Percentiles rank a stretch among this genome's conserved stretches.
Conservation (phyloP, 495 filamentous ascomycete species). For the Penicillium nucicola region DNA sequence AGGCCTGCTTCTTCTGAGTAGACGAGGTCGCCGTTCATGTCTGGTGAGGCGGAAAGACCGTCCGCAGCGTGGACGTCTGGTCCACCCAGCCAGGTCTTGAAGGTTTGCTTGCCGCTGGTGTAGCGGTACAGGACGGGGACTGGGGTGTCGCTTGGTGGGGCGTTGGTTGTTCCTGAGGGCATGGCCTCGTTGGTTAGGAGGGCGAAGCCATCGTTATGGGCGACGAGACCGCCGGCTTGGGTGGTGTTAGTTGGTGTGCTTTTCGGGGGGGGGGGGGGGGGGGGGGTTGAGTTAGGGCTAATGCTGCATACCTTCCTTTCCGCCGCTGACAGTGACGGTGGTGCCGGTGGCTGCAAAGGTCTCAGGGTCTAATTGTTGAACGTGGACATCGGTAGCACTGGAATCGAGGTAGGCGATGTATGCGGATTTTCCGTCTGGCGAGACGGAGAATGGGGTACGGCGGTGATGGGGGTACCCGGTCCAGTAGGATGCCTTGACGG, state of each 20-base stretch:
- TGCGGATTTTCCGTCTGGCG: slow-evolving; percentile 49
- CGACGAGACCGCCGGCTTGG: slow-evolving; percentile 50
- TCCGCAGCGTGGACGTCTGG: slow-evolving; percentile 42
- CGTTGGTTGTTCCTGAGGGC: slow-evolving; percentile 42
- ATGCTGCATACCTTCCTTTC: slow-evolving; percentile 36
- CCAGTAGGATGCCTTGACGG: slow-evolving; percentile 52
- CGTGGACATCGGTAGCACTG: slow-evolving; percentile 45
- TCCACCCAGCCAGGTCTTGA: slow-evolving; percentile 50
- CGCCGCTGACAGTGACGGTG: slow-evolving; percentile 38
- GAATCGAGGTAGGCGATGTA: slow-evolving; percentile 51
- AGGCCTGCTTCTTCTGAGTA: slow-evolving; percentile 47
- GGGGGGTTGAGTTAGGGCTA: background rate
- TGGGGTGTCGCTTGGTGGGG: slow-evolving; percentile 41
- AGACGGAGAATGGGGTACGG: slow-evolving; percentile 50
- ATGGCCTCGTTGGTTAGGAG: slow-evolving; percentile 48
- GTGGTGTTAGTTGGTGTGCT: background rate
- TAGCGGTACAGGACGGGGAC: slow-evolving; percentile 48
- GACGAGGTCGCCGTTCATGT: slow-evolving; percentile 55
- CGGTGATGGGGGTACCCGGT: slow-evolving; percentile 51
- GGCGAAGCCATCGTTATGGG: slow-evolving; percentile 55
- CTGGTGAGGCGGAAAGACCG: slow-evolving; percentile 43
- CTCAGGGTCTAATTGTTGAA: slow-evolving; percentile 43
- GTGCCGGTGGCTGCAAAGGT: slow-evolving; percentile 47
- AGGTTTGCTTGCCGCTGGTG: slow-evolving; percentile 43
- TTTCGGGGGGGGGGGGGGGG: background rate